Conservation (phyloP, 2,329 filamentous ascomycete genomes). For the Ophiosphaerella narmari region DNA sequence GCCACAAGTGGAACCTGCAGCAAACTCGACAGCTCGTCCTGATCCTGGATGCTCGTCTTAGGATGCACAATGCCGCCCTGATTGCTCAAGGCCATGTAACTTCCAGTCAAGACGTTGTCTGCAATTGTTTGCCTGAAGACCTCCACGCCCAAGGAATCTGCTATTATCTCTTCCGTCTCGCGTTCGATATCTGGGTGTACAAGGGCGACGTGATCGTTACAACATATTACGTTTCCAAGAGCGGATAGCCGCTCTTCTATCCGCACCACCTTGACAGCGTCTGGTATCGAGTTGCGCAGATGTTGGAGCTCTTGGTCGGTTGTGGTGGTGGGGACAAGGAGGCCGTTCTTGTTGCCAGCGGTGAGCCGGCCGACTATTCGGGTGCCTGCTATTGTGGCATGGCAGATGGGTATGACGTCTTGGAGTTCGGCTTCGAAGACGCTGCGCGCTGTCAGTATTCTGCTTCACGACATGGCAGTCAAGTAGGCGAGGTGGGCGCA, state of each 20-base stretch:
- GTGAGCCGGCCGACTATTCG: slow-evolving; percentile 95
- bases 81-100: slow-evolving; percentile 96
- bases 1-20: slow-evolving; percentile 95
- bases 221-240: slow-evolving; percentile 94
- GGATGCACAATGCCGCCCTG: slow-evolving; percentile 96
- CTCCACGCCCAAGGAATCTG: slow-evolving; percentile 87
- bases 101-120: slow-evolving; percentile 94
- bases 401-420: slow-evolving; percentile 95
- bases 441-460: slow-evolving; percentile 53
- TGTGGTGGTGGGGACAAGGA: slow-evolving; percentile 92
- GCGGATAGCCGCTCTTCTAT: slow-evolving; percentile 97
- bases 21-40: slow-evolving; percentile 92
- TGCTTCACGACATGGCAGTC: not conserved
- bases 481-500: slow-evolving; percentile 40
- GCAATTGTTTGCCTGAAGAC: slow-evolving; percentile 94
- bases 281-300: slow-evolving; percentile 90
- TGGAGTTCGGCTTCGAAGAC: slow-evolving; percentile 97
- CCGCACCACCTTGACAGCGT: slow-evolving; percentile 89
- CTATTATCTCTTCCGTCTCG: slow-evolving; percentile 98
- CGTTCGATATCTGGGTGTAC: slow-evolving; percentile 96
- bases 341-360: slow-evolving; percentile 93
- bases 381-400: slow-evolving; percentile 94
- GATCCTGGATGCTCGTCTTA: slow-evolving; percentile 95
- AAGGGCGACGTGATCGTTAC: slow-evolving; percentile 95
- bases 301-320: slow-evolving; percentile 99